Conservation (phyloP, 139 green algal genomes). For the Tetraselmis chui region DNA sequence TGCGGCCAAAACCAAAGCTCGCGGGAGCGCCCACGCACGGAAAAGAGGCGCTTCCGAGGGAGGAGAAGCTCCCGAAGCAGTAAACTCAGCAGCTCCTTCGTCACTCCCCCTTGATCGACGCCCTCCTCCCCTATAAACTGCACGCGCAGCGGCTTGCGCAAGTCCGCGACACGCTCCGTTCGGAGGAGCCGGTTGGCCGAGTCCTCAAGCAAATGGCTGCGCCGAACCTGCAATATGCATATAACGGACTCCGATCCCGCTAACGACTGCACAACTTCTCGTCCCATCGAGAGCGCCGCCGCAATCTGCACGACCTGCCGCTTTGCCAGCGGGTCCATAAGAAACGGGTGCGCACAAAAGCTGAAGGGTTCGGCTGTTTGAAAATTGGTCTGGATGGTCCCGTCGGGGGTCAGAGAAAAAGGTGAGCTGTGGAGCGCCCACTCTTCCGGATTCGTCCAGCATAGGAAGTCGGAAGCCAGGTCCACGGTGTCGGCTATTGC, state of each 20-base stretch:
- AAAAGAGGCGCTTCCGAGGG: conserved; percentile 15
- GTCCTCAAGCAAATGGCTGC: neutral
- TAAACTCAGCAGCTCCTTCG: conserved; percentile 19
- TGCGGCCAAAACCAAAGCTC: neutral
- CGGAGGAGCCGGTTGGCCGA: neutral
- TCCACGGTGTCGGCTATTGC: neutral
- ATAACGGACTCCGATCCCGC: neutral
- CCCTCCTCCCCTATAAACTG: conserved; percentile 23
- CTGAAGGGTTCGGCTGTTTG: neutral
- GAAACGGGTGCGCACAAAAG: neutral
- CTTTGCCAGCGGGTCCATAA: neutral
- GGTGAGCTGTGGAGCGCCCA: neutral
- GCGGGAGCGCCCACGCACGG: neutral
- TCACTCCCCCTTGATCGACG: conserved; percentile 12
- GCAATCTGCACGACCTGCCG: neutral
- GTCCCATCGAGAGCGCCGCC: neutral
- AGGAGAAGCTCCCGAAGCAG: conserved; percentile 5
- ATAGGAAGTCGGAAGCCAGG: neutral
- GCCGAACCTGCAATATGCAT: neutral
- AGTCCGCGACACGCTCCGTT: conserved; percentile 4
- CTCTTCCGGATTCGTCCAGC: neutral
- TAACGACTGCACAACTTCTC: neutral
- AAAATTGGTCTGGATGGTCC: too few relatives aligned
- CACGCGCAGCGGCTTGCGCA: conserved; percentile 16
- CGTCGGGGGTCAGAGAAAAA: too few relatives aligned